These are phyloP conservation scores for Wallacemonas collosoma DNA, from an alignment of 208 protist species.

Conservation along the genomic window DNA sequence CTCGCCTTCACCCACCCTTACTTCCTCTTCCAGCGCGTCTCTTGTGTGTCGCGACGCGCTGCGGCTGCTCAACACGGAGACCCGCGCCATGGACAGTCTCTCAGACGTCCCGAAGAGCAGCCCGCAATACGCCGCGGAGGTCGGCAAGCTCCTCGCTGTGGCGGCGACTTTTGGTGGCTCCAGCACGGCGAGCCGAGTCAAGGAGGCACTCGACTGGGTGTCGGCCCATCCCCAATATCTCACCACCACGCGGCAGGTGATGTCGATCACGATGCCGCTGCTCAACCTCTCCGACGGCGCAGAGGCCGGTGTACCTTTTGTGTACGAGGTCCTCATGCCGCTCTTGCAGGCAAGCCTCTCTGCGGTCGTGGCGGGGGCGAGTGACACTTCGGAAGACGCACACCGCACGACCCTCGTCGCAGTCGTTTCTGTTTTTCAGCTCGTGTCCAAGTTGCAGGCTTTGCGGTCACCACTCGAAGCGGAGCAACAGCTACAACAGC, in stretches of 20 bases:
- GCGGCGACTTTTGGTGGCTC: slow-evolving; percentile 68
- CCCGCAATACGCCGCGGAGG: slow-evolving; percentile 55
- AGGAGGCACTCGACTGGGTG: slow-evolving; percentile 67
- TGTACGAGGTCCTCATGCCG: slow-evolving; percentile 48
- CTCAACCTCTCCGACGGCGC: slow-evolving; percentile 64
- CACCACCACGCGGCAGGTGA: slow-evolving; percentile 63
- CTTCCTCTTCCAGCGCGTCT: neutral
- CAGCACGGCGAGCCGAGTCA: slow-evolving; percentile 55
- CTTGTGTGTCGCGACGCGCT: slow-evolving; percentile 47
- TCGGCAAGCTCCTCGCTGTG: slow-evolving; percentile 71
- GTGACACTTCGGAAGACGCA: slow-evolving; percentile 7
- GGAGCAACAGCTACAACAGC: neutral
- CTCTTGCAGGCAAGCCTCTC: slow-evolving; percentile 41
- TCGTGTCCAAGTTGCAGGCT: slow-evolving; percentile 50
- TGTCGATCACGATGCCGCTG: slow-evolving; percentile 77
- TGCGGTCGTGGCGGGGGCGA: neutral
- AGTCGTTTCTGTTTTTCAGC: slow-evolving; percentile 61
- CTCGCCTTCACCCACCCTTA: neutral
- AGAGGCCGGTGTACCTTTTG: slow-evolving; percentile 45
- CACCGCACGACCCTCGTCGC: slow-evolving; percentile 26
- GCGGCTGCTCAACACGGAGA: slow-evolving; percentile 57
- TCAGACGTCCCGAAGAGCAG: slow-evolving; percentile 57
- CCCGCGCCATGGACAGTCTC: slow-evolving; percentile 47
- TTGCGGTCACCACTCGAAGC: neutral
- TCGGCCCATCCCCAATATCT: slow-evolving; percentile 33